A percentile compares a stretch with the other conserved stretches of the same genome.
phyloP scores from a whole-genome alignment of 495 filamentous ascomycete genomes.

The Glonium stellatum region DNA sequence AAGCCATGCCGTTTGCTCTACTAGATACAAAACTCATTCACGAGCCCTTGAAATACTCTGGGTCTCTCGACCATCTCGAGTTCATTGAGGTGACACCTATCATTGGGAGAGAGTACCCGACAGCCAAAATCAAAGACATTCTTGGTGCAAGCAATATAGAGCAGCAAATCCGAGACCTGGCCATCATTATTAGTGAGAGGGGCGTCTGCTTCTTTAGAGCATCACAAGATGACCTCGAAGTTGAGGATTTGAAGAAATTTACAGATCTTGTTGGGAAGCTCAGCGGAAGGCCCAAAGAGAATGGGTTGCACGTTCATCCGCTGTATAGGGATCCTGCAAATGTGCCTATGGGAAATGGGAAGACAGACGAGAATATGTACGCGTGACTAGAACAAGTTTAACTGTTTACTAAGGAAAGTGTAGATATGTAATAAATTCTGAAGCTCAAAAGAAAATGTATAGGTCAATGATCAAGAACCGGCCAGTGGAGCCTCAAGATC shows the following conservation, averaged over 20 bases:
- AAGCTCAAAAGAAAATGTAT: conserved; percentile 42
- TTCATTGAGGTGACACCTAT: conserved; percentile 25
- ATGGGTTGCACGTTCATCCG: conserved; percentile 42
- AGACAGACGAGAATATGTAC: conserved; percentile 30
- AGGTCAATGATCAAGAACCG: conserved; percentile 35
- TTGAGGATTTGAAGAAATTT: conserved; percentile 39
- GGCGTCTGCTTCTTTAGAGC: conserved; percentile 34
- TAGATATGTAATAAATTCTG: conserved; percentile 42
- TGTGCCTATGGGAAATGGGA: conserved; percentile 39
- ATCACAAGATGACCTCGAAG: conserved; percentile 36
- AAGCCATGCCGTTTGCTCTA: no score
- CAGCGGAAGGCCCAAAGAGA: conserved; percentile 39
- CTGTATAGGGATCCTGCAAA: conserved; percentile 40
- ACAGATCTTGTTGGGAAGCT: conserved; percentile 38
- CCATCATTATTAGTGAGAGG: conserved; percentile 25
- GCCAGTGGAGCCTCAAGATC: conserved; percentile 35
- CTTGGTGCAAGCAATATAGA: conserved; percentile 16
- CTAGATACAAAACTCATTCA: no score
- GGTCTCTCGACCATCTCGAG: conserved; percentile 18
- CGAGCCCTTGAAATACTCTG: conserved; percentile 19
- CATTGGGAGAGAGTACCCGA: conserved; percentile 24
- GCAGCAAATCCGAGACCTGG: conserved; percentile 21
- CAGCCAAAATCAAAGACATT: conserved; percentile 13
- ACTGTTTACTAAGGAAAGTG: conserved; percentile 14
- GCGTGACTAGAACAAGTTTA: neutral